Evolutionary conservation across 345 rosid species (phyloP), one percentile per base, ranked within the genome.

Genomic region (Isatis tinctoria): DNA sequence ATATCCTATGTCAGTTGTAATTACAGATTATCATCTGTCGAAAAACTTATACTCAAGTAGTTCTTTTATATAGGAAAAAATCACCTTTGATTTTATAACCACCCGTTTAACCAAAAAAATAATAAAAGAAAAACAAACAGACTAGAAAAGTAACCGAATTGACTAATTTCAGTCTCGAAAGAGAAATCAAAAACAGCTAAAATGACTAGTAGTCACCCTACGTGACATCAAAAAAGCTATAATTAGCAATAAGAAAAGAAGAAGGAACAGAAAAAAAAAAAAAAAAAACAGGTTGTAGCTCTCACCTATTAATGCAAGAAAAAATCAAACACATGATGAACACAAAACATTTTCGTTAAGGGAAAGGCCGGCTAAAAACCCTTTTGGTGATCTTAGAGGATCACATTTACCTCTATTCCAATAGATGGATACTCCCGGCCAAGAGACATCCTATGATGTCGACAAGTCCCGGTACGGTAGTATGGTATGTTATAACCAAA

Each of bases 261-360:
- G 45, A 20, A 64, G 45, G n/a, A n/a, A n/a, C n/a, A n/a, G n/a
- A n/a, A n/a, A n/a, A 57, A 36, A 4, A 22, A 30, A 4, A 26
- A 1, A 22, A 12, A 24, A 56, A 65, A 53, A 45, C n/a, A 44
- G 32, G 8, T 10, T 47, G 22, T 48, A 26, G 43, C 7, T 39
- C 10, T 74, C 36, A 60, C 73, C 78, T 67, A 74, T 47, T 66
- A 59, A 74, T 74, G 40, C 59, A 67, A 39, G n/a, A 6, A 51
- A 52, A 44, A 67, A 26, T 8, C 24, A 54, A 74, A 39, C 44
- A 67, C 18, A 58, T 17, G 14, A 44, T 17, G 43, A 74, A 58
- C 30, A 40, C 24, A 57, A 18, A 58, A 45, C 65, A 47, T 47
- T 65, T 59, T 43, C 1, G 33, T 17, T 14, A 20, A 58, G 60